Evolutionary conservation across 164 flowering plant genomes (phyloP).

Genomic region (Vitis rupestris): DNA sequence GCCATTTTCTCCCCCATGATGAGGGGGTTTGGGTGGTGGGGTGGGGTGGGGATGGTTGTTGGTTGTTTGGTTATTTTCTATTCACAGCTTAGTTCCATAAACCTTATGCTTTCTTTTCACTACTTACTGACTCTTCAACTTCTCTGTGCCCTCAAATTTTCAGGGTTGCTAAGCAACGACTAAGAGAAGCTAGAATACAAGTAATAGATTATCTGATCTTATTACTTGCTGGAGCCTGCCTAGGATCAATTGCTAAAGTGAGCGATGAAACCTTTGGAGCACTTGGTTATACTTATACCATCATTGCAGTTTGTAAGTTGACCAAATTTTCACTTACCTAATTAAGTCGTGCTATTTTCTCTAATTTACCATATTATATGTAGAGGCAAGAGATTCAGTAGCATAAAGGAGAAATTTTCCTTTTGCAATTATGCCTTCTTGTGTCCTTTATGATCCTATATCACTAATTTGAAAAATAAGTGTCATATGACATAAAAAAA

Average conservation of each 20-base stretch:
- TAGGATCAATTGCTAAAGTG: conserved; percentile 80
- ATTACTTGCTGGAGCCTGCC: conserved; percentile 91
- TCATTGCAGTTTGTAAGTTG: conserved; percentile 93
- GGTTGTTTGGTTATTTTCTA: neutral
- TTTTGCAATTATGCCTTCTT: neutral
- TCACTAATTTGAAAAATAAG: neutral
- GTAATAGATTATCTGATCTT: conserved; percentile 81
- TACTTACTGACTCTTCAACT: conserved; percentile 8
- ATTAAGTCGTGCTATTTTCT: neutral
- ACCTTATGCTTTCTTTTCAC: neutral
- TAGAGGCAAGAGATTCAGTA: too few relatives aligned
- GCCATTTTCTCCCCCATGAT: too few relatives aligned
- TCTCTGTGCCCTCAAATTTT: neutral
- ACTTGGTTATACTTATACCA: conserved; percentile 73
- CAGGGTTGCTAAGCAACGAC: conserved; percentile 86
- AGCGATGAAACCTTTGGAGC: conserved; percentile 86
- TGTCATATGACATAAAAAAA: neutral
- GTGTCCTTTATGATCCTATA: neutral
- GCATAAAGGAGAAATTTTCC: too few relatives aligned
- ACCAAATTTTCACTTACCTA: neutral
- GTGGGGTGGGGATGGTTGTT: too few relatives aligned
- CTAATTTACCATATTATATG: neutral
- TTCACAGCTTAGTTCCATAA: neutral
- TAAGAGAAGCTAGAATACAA: conserved; percentile 80
- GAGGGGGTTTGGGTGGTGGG: too few relatives aligned